phyloP scores from a whole-genome alignment of 805 yeast genomes.

The Nematodospora valgi region DNA sequence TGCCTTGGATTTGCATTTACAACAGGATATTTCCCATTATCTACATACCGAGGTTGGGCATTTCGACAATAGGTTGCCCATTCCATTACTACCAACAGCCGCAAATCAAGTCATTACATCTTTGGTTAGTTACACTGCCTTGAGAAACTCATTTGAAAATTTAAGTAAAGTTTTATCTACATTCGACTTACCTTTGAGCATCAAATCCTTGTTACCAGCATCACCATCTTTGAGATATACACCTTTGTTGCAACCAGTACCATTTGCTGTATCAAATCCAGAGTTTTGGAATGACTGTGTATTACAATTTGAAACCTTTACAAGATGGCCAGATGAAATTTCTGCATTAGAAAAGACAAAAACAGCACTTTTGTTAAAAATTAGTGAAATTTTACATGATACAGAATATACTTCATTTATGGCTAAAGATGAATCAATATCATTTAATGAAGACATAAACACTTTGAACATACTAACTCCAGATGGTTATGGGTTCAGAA shows the following conservation, averaged over 20 bases:
- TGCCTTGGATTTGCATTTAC: constrained; percentile 61
- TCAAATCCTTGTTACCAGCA: constrained; percentile 70
- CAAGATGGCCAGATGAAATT: constrained; percentile 95
- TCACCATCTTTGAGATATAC: constrained; percentile 75
- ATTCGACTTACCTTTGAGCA: constrained; percentile 60
- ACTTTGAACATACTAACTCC: constrained; percentile 71
- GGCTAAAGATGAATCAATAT: constrained; percentile 63
- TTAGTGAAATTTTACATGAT: constrained; percentile 47
- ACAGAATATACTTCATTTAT: constrained; percentile 55
- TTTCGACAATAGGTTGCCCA: constrained; percentile 54
- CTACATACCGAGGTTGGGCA: constrained; percentile 36
- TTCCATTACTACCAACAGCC: constrained; percentile 58
- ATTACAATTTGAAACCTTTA: constrained; percentile 82
- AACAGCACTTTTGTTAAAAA: constrained; percentile 79
- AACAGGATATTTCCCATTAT: constrained; percentile 35
- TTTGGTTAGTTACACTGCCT: constrained; percentile 25
- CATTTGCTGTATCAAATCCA: constrained; percentile 71
- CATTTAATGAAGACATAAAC: constrained; percentile 58
- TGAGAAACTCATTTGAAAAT: constrained; percentile 45
- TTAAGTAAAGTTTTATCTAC: constrained; percentile 46
- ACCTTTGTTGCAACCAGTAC: constrained; percentile 75
- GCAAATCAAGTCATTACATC: constrained; percentile 48
- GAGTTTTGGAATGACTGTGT: constrained; percentile 79
- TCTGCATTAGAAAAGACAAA: constrained; percentile 83
- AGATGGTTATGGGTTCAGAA: constrained; percentile 82